Evolutionary conservation across 306 rosid species (phyloP), one percentile per base, ranked within the genome.

Genomic region (Prunus fruticosa): DNA sequence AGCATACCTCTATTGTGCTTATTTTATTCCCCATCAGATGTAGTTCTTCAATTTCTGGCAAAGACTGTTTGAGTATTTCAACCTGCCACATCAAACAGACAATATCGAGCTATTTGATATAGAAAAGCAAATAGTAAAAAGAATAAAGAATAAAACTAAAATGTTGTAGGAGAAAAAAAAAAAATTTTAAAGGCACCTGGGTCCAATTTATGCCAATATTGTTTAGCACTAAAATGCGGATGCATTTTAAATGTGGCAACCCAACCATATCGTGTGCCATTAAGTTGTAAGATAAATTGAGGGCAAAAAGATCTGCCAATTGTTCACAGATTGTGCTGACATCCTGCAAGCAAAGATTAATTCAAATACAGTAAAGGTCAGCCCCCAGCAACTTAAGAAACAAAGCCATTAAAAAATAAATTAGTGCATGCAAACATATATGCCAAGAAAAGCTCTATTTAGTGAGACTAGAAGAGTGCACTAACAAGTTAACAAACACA

Each of bases 11-110:
- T 75, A 92, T 81, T 77, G 76, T 76, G 83, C 97, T 90, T 74
- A 92, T 89, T 56, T 78, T 80, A 84, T 92, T 95, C 63, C 92
- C 92, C 93, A 92, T 83, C 34, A 92, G 89, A 86, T 95, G 97
- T 69, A 92, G 92, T 83, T 95, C 99, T 86, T 92, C 97, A 47
- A 95, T 79, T 74, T 85, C 72, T 78, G 93, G 82, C 72, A 95
- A 83, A 25, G 93, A 84, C 30, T 72, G 82, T 69, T 87, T 81
- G 77, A 92, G 90, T 72, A 82, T 73, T 73, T 92, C 96, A 80
- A 95, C 93, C 97, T 95, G 86, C 76, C 84, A 84, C 69, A 72
- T 72, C 16, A 76, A 81, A 74, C 43, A 76, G 53, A 78, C 56
- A 73, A 75, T 51, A 76, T 64, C 67, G 73, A 80, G 82, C 72